These are phyloP conservation scores for Sergeia podlipaevii DNA, from an alignment of 208 protist species.

Conservation along the genomic window DNA sequence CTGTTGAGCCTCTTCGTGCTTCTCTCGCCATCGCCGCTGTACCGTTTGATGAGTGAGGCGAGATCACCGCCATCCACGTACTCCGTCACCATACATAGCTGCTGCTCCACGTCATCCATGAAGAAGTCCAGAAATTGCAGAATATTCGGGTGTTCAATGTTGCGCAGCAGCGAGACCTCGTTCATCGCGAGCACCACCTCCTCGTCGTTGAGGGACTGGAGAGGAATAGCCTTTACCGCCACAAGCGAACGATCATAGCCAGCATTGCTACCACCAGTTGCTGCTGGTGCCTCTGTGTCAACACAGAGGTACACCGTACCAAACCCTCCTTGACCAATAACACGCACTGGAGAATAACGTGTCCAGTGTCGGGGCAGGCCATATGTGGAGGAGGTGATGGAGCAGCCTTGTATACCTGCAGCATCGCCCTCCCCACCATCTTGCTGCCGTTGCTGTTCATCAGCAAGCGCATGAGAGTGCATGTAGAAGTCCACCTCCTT, in stretches of 20 bases:
- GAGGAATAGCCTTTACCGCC: conserved; percentile 69
- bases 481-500: too few relatives aligned
- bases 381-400: neutral
- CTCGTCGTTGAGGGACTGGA: conserved; percentile 42
- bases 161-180: conserved; percentile 71
- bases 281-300: conserved; percentile 24
- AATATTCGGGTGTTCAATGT: conserved; percentile 77
- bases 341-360: conserved; percentile 39
- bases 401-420: neutral
- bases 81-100: conserved; percentile 83
- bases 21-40: neutral
- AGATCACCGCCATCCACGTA: conserved; percentile 85
- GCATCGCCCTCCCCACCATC: neutral
- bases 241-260: conserved; percentile 26
- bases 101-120: conserved; percentile 44
- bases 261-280: conserved; percentile 6
- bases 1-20: neutral
- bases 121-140: conserved; percentile 85
- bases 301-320: conserved; percentile 78
- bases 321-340: conserved; percentile 65
- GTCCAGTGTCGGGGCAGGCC: conserved; percentile 28
- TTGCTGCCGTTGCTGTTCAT: neutral
- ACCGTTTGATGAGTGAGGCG: conserved; percentile 17
- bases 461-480: neutral
- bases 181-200: conserved; percentile 71